These are phyloP conservation scores for Populus nigra DNA, from an alignment of 345 rosid genomes.

Conservation along the genomic window DNA sequence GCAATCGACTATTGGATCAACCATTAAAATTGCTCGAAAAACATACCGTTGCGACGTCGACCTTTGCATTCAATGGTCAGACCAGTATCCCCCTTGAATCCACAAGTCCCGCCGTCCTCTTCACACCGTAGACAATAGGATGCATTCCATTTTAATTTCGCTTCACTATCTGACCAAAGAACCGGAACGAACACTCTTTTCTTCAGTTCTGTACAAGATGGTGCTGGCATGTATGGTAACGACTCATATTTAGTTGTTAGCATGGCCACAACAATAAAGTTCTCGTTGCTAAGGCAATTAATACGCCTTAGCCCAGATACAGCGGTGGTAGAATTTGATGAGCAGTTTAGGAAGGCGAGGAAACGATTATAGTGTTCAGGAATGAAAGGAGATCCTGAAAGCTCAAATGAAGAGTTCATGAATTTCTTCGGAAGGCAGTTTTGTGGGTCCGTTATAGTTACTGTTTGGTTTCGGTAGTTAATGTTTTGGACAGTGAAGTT, in stretches of 20 bases:
- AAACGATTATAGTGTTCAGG: fast-evolving
- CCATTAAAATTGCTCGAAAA: neutral
- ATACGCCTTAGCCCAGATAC: neutral
- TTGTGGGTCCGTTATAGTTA: slow-evolving; percentile 38
- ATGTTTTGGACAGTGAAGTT: slow-evolving; percentile 37
- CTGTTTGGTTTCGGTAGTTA: slow-evolving; percentile 31
- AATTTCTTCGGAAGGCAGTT: slow-evolving; percentile 38
- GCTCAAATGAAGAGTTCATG: slow-evolving; percentile 14
- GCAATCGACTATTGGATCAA: neutral
- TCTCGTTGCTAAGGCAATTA: slow-evolving; percentile 38
- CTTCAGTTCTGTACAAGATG: slow-evolving; percentile 15
- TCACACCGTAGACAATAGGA: slow-evolving; percentile 45
- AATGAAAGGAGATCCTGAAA: slow-evolving; percentile 31
- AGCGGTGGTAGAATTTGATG: neutral
- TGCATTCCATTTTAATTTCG: slow-evolving; percentile 30
- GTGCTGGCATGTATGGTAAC: neutral
- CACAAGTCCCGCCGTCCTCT: slow-evolving; percentile 35
- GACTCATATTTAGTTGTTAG: neutral
- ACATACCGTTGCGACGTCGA: neutral
- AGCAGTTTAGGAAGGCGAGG: slow-evolving; percentile 43
- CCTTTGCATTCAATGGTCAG: slow-evolving; percentile 28
- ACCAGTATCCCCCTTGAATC: slow-evolving; percentile 9
- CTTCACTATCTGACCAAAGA: neutral
- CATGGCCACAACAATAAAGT: slow-evolving; percentile 28
- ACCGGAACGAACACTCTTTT: slow-evolving; percentile 22